These are phyloP conservation scores for Camptophora hylomeconis DNA, from an alignment of 2,329 filamentous ascomycete genomes.

Conservation along the genomic window DNA sequence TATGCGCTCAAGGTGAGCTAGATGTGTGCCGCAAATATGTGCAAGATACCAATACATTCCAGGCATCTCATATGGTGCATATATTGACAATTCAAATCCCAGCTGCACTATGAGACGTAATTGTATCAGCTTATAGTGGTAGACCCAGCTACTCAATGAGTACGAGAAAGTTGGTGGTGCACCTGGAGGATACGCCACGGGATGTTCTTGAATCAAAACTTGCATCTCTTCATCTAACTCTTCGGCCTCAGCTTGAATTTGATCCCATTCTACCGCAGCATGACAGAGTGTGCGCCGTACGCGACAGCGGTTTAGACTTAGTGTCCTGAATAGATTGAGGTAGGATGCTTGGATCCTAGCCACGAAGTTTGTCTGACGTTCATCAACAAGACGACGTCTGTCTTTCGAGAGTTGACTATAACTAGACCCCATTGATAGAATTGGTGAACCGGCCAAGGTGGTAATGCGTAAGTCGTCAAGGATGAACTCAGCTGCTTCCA, in stretches of 20 bases:
- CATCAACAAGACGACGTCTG: constrained; percentile 1
- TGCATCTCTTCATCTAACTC: constrained; percentile 60
- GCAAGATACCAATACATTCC: constrained; percentile 88
- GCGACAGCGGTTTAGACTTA: constrained; percentile 83
- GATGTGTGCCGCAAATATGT: constrained; percentile 54
- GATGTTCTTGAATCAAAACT: constrained; percentile 45
- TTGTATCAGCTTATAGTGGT: constrained; percentile 76
- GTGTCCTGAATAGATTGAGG: constrained; percentile 67
- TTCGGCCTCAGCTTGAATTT: constrained; percentile 64
- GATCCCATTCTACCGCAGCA: constrained; percentile 69
- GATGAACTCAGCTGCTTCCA: constrained; percentile 61
- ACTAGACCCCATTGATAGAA: background rate
- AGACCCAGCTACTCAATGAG: constrained; percentile 76
- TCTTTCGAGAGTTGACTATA: constrained; percentile 1
- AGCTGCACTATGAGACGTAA: constrained; percentile 82
- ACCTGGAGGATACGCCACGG: constrained; percentile 39
- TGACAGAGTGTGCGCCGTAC: constrained; percentile 84
- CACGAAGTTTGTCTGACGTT: constrained; percentile 37
- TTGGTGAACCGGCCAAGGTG: constrained; percentile 44
- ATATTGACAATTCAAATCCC: constrained; percentile 87
- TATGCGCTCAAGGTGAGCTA: constrained; percentile 61
- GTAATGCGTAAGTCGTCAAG: constrained; percentile 70
- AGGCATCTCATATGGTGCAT: constrained; percentile 69
- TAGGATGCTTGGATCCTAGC: constrained; percentile 52
- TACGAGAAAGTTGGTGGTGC: constrained; percentile 50